Evolutionary conservation across 2,329 filamentous ascomycete species (phyloP).

Genomic region (Pseudogymnoascus sp.): DNA sequence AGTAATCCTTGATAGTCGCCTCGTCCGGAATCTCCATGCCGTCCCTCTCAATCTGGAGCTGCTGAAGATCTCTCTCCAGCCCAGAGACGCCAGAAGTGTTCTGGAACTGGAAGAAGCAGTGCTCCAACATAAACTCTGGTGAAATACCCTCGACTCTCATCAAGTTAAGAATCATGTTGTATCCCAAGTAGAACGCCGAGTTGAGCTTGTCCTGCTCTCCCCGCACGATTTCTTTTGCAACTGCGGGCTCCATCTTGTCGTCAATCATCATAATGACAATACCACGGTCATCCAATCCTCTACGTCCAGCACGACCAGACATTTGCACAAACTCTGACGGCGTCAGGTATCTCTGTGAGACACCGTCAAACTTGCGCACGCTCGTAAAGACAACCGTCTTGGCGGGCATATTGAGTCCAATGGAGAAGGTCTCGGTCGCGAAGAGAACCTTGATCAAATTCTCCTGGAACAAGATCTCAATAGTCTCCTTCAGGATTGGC

Average conservation of each 20-base stretch:
- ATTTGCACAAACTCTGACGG: conserved; percentile 98
- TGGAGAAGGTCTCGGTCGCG: conserved; percentile 97
- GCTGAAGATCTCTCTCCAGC: conserved; percentile 74
- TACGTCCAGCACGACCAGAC: conserved; percentile 92
- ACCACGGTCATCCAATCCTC: conserved; percentile 94
- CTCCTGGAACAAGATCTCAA: conserved; percentile 98
- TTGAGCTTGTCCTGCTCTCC: conserved; percentile 96
- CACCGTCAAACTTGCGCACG: conserved; percentile 90
- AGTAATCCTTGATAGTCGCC: conserved; percentile 85
- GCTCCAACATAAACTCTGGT: conserved; percentile 96
- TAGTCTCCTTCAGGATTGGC: conserved; percentile 95
- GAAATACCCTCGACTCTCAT: conserved; percentile 98
- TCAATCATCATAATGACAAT: conserved; percentile 99
- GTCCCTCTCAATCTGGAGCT: conserved; percentile 67
- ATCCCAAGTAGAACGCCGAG: conserved; percentile 93
- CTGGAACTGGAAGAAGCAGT: conserved; percentile 97
- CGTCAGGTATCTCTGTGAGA: conserved; percentile 71
- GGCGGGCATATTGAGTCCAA: conserved; percentile 97
- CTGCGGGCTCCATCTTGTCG: conserved; percentile 87
- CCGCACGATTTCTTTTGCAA: conserved; percentile 91
- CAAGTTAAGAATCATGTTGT: conserved; percentile 98
- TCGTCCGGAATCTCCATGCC: conserved; percentile 77
- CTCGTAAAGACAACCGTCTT: conserved; percentile 99
- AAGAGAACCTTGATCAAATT: conserved; percentile 96
- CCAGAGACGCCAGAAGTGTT: conserved; percentile 80